Base-by-base conservation (phyloP, 2,329 filamentous ascomycete genomes). In the Colletotrichum siamense region DNA sequence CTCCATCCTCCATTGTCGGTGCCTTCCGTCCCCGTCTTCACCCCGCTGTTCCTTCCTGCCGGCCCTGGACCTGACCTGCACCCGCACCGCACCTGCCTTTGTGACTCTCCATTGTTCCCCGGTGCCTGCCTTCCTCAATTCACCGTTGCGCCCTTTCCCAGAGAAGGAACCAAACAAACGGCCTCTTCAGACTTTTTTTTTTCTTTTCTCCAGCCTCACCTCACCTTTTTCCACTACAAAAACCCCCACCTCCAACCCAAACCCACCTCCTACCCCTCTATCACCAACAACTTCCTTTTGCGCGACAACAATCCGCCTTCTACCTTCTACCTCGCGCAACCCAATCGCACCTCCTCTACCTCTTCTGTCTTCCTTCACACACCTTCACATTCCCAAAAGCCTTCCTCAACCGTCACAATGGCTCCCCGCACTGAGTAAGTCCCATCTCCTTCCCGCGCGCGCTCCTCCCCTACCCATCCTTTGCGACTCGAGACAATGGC, bases 391-490 rank as follows among this genome's bases (percentile, higher is more conserved):
- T 28, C 62, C 44, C 16, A 28, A 12, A 28, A 59, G 22, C 39
- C 78, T 15, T 78, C n/a, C n/a, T 26, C 64, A 32, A 36, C 36
- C 69, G 10, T 39, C 67, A 79, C 62, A 75, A 89, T 89, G 88
- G 83, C 85, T 44, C 83, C 86, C 70, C 84, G 83, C 71, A 88
- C 84, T 74, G 87, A 89, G 88, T 87, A 85, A 78, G 86, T 83
- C 63, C n/a, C 9, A 8, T 22, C 44, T 52, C 26, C 52, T n/a
- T 13, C n/a, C 30, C 10, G 39, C 4, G 6, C 13, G 78, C 80
- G 0, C 88, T 90, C 78, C n/a, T 52, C 22, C 26, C 22, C 69
- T 32, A 1, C 62, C 10, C n/a, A 52, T 52, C n/a, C n/a, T 52
- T 52, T 52, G 44, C 44, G 44, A 52, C 0, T 36, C 12, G 10